Base-by-base conservation (phyloP, 73 alveolate genomes). In the Paraurostyla sp. region DNA sequence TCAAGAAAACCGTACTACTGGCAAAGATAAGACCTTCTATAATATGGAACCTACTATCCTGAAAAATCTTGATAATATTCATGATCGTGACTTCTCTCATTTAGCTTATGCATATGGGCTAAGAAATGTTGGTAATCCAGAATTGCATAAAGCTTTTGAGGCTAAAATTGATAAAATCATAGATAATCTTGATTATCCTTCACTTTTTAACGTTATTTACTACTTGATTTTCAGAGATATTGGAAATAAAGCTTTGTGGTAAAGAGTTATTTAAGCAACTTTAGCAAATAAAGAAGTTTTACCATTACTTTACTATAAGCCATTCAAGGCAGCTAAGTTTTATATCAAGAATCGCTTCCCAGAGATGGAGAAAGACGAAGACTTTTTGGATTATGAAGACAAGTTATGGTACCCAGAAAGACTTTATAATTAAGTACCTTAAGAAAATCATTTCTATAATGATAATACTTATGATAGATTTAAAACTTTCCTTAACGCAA, bases 91-190 rank as follows among this genome's bases (percentile, higher is more conserved):
- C 25, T 29, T 54, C 45, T 23, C 80, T 20, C 89, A 78, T 78
- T 20, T 78, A 40, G 30, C 40, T 7, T 78, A 78, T 78, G 89
- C 89, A 1, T 78, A 78, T 51, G 89, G 80, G 4, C 62, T 78
- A 7, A 50, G 89, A 29, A 54, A 50, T 38, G 89, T 78, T 50
- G 89, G 89, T 1, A 78, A 78, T 27, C 89, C 89, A 0, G 89
- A 78, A 38, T 27, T 78, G 16, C 89, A 78, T 40, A 51, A 78
- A 35, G 78, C 76, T 0, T 52, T 78, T 78, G 89, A 78, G 46
- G 46, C 42, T 0, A 78, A 62, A 54, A 4, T 78, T 0, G 46
- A 52, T 25, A 54, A 29, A 40, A 11, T 52, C 0, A 78, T 60
- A 32, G 65, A 54, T 25, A 42, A 35, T 13, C 60, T 78, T 2